Base-by-base conservation (phyloP, 2,329 filamentous ascomycete species). In the Penicillium expansum region DNA sequence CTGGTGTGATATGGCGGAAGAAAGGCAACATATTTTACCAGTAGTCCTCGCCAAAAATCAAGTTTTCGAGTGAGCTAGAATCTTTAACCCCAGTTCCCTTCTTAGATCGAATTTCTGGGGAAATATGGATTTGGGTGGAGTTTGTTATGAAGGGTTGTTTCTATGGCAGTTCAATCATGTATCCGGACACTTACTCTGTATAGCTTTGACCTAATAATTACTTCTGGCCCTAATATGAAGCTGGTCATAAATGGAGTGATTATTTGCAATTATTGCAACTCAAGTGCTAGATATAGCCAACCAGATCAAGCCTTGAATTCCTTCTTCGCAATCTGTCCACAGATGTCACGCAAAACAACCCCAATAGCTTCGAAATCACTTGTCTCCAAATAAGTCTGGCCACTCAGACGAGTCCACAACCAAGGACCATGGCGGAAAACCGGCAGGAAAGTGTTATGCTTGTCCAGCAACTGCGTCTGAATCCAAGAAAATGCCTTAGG, bases 331-430 rank as follows among this genome's bases (percentile, higher is more conserved):
- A 82, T 80, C 62, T 80, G 74, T 41, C 77, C 77, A 66, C 82
- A 86, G 5, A 89, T 63, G 33, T 78, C 75, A 69, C 83, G 82
- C 66, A 94, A 71, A 9, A 82, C 76, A 49, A 78, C 69, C 0
- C 81, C 90, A 4, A 82, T 81, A 83, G 84, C 90, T 69, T 88
- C 83, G 68, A 94, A 96, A 72, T 97, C 92, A 13, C 80, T 80
- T 62, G 87, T 71, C 27, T 91, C 90, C n/a, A 97, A 75, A 70
- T 94, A 97, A 0, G 94, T 82, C 79, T 96, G 92, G 14, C 84
- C 90, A 69, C 89, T 92, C 47, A 96, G 68, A 48, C 93, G 79
- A 0, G 82, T 79, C 89, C 89, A 96, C 70, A 87, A 83, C 52
- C 80, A 79, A 0, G 81, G 82, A 0, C 75, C 80, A 62, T 92